These are phyloP conservation scores for Millerozyma acaciae DNA, from an alignment of 805 yeast genomes.

Conservation along the genomic window DNA sequence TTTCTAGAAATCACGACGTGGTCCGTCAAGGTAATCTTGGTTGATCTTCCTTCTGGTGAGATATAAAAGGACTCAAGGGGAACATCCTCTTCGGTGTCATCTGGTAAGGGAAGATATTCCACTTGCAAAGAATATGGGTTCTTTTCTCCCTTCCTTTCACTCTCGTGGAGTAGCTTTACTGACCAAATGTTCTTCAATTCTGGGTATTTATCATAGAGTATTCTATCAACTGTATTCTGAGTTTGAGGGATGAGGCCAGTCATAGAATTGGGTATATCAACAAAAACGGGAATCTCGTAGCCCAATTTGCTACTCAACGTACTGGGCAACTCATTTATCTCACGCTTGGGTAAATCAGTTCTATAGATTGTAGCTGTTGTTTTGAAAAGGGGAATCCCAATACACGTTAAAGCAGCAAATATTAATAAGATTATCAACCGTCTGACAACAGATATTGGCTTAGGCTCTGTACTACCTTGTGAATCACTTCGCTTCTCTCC, in stretches of 20 bases:
- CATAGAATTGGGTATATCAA: conserved; percentile 31
- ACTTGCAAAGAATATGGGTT: conserved; percentile 38
- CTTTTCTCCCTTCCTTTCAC: conserved; percentile 8
- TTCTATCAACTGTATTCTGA: conserved; percentile 33
- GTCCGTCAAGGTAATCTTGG: conserved; percentile 27
- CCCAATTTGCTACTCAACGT: conserved; percentile 21
- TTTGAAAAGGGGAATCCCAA: conserved; percentile 61
- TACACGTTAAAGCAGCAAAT: conserved; percentile 11
- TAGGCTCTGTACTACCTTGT: conserved; percentile 1
- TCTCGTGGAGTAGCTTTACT: conserved; percentile 19
- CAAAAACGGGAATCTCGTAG: conserved; percentile 41
- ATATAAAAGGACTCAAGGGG: conserved; percentile 15
- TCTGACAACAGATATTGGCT: conserved; percentile 3
- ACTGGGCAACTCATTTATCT: conserved; percentile 31
- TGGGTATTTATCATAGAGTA: conserved; percentile 19
- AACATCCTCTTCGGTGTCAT: conserved; percentile 6
- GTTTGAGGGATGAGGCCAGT: conserved; percentile 26
- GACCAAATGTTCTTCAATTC: conserved; percentile 27
- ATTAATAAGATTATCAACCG: conserved; percentile 3
- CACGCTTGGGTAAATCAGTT: conserved; percentile 52
- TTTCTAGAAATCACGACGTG: conserved; percentile 18
- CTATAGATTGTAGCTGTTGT: conserved; percentile 59
- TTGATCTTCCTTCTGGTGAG: conserved; percentile 35
- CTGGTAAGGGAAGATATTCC: conserved; percentile 8
- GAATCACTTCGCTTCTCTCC: conserved; percentile 2